Percentiles rank a stretch among this genome's conserved stretches.
phyloP scores from a whole-genome alignment of 108 stramenopile genomes.

The Nannochloropsis salina region DNA sequence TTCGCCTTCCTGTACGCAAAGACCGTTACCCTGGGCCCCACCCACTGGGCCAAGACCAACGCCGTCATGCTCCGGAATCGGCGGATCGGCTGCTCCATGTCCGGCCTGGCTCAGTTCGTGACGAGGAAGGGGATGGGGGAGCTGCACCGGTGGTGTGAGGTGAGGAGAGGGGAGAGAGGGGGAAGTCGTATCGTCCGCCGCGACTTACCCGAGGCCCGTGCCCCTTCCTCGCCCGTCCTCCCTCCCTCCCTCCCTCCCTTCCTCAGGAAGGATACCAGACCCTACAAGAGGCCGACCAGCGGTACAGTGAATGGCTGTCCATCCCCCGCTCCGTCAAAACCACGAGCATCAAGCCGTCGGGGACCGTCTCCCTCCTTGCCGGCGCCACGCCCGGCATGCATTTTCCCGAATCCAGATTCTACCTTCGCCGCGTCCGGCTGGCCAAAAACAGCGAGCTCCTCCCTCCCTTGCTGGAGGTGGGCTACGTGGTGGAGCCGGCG shows the following conservation, averaged over 20 bases:
- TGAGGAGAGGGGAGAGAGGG: not conserved
- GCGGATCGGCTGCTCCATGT: slow-evolving; percentile 60
- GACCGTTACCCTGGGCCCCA: slow-evolving; percentile 57
- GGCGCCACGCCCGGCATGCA: slow-evolving; percentile 65
- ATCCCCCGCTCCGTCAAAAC: slow-evolving; percentile 55
- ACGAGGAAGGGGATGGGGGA: slow-evolving; percentile 48
- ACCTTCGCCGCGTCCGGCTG: slow-evolving; percentile 55
- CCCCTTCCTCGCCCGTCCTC: not conserved
- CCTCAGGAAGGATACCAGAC: slow-evolving; percentile 26
- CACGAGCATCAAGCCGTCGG: slow-evolving; percentile 57
- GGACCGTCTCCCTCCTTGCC: slow-evolving; percentile 61
- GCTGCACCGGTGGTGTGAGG: slow-evolving; percentile 54
- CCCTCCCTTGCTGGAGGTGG: slow-evolving; percentile 47
- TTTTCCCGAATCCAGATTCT: slow-evolving; percentile 58
- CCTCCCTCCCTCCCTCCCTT: not conserved
- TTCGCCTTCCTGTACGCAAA: slow-evolving; percentile 59
- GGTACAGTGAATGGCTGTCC: slow-evolving; percentile 31
- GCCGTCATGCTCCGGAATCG: slow-evolving; percentile 56
- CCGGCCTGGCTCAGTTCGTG: slow-evolving; percentile 60
- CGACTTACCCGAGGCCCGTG: too few species aligned
- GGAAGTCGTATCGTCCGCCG: too few species aligned
- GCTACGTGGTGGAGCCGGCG: slow-evolving; percentile 55
- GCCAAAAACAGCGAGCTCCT: slow-evolving; percentile 52
- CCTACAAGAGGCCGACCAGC: slow-evolving; percentile 34
- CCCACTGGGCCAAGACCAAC: slow-evolving; percentile 59